Conservation (phyloP, 2,329 filamentous ascomycete genomes). For the Cadophora gregata region DNA sequence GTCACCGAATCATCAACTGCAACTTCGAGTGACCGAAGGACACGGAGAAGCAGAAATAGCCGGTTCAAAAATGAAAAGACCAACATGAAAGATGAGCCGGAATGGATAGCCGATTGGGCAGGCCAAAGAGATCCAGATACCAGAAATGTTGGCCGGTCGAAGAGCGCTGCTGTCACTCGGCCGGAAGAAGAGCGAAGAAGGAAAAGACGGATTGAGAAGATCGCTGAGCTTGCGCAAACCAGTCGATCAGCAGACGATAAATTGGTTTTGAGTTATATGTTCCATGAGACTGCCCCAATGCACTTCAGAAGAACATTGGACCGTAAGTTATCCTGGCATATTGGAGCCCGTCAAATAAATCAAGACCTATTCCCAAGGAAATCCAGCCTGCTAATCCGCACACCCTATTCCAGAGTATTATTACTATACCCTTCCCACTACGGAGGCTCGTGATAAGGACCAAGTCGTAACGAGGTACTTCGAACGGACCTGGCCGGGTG, state of each 20-base stretch:
- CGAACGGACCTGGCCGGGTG: conserved; percentile 4
- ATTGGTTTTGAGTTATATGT: conserved; percentile 12
- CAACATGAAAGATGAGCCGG: not conserved
- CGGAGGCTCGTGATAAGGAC: conserved; percentile 8
- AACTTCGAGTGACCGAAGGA: not conserved
- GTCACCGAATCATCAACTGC: not conserved
- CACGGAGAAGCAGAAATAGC: not conserved
- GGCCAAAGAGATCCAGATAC: not conserved
- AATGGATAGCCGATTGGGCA: not conserved
- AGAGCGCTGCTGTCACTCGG: no score
- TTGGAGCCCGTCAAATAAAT: no score
- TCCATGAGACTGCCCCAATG: conserved; percentile 12
- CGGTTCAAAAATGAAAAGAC: not conserved
- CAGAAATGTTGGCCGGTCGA: not conserved
- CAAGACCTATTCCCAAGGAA: no score
- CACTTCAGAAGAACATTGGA: conserved; percentile 9
- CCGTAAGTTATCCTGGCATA: not conserved
- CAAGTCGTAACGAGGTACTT: conserved; percentile 8
- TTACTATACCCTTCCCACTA: conserved; percentile 12
- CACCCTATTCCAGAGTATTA: not conserved
- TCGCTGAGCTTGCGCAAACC: not conserved
- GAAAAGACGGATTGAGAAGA: conserved; percentile 2
- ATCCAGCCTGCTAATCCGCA: not conserved
- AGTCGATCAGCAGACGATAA: conserved; percentile 2
- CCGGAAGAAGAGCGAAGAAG: not conserved